Conservation (phyloP, 495 filamentous ascomycete species). For the Xylaria grammica region DNA sequence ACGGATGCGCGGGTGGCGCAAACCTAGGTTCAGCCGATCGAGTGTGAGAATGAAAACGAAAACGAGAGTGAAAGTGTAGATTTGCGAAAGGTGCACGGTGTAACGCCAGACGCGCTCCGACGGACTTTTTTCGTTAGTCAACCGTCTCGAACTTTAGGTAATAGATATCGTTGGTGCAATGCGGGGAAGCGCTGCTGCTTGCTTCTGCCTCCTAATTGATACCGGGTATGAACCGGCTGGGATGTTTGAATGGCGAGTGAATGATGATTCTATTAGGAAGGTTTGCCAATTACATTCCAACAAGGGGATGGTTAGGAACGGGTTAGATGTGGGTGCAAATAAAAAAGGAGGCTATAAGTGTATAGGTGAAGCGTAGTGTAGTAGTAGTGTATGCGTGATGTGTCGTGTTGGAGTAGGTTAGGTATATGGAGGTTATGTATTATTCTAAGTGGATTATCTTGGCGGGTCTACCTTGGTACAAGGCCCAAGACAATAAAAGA, state of each 20-base stretch:
- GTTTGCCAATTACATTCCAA: constrained; percentile 2
- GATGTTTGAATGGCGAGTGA: neutral
- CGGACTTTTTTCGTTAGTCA: constrained; percentile 56
- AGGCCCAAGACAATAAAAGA: neutral
- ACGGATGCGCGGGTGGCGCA: constrained; percentile 10
- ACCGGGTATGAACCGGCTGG: neutral
- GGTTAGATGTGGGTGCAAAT: neutral
- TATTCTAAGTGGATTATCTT: too few species aligned
- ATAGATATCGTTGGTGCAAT: constrained; percentile 47
- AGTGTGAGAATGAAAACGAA: too few species aligned
- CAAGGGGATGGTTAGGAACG: constrained; percentile 10
- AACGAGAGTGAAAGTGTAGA: constrained; percentile 5
- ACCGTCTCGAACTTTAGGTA: constrained; percentile 51
- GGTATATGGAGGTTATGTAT: too few species aligned
- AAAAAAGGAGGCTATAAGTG: neutral
- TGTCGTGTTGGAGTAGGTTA: constrained; percentile 6
- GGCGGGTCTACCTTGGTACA: too few species aligned
- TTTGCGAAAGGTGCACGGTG: neutral
- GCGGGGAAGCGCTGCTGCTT: constrained; percentile 46
- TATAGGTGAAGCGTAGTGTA: neutral
- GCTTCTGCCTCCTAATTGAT: too few species aligned
- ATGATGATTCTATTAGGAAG: constrained; percentile 5
- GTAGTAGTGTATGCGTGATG: constrained; percentile 1
- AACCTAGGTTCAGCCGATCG: neutral
- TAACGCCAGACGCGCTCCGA: constrained; percentile 23